A percentile compares a stretch with the other conserved stretches of the same genome.
These are phyloP conservation scores for Geranium incanum DNA, from an alignment of 441 rosid genomes.

Conservation along the genomic window DNA sequence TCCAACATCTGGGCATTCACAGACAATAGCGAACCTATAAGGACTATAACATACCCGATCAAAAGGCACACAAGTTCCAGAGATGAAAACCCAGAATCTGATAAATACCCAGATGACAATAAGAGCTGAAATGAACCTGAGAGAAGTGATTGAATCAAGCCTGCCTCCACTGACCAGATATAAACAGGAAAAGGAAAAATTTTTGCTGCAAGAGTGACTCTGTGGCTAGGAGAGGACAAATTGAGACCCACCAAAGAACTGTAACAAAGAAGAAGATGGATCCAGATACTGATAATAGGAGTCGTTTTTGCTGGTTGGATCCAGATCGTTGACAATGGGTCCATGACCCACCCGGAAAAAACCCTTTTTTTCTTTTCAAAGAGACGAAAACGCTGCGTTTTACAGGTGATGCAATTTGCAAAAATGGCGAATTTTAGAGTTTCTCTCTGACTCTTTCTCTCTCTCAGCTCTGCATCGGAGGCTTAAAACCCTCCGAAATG, in stretches of 20 bases:
- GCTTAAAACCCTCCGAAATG: constrained; percentile 4
- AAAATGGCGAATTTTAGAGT: constrained; percentile 6
- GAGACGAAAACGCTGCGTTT: constrained; percentile 1
- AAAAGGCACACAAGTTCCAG: too few relatives aligned
- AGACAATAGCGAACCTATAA: neutral
- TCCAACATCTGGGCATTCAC: constrained; percentile 15
- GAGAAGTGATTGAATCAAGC: too few relatives aligned
- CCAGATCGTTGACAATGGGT: neutral
- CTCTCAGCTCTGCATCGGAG: constrained; percentile 6
- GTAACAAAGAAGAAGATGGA: neutral
- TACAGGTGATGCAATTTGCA: neutral
- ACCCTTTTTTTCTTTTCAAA: neutral
- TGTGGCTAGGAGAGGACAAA: neutral
- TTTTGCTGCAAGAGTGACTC: neutral
- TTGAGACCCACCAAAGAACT: neutral
- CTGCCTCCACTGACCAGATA: neutral
- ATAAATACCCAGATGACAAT: too few relatives aligned
- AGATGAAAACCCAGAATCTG: too few relatives aligned
- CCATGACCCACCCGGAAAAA: neutral
- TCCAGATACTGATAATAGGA: neutral
- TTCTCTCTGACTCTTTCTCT: neutral
- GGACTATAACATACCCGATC: too few relatives aligned
- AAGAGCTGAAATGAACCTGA: too few relatives aligned
- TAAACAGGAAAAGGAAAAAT: neutral
- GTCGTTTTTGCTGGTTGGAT: neutral